These are phyloP conservation scores for Chaetomium sp. DNA, from an alignment of 2,329 filamentous ascomycete genomes.

Conservation along the genomic window DNA sequence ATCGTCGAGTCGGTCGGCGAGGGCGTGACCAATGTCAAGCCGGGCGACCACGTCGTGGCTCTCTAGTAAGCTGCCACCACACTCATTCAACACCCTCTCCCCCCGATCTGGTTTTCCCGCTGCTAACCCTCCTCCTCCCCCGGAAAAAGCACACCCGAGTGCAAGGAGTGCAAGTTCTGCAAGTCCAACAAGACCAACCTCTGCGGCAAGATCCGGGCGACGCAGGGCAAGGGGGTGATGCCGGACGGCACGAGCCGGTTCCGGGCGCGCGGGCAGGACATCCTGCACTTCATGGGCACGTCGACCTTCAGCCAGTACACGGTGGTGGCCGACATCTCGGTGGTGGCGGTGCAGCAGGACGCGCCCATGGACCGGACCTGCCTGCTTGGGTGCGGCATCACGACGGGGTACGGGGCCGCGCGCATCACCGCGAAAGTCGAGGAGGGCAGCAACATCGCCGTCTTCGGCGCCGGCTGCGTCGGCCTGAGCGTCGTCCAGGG, in stretches of 20 bases:
- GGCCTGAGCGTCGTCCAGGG: slow-evolving; percentile 95
- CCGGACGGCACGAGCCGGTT: slow-evolving; percentile 95
- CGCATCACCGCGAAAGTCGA: slow-evolving; percentile 91
- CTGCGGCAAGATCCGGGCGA: slow-evolving; percentile 97
- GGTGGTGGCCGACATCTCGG: slow-evolving; percentile 96
- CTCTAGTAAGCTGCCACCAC: slow-evolving; percentile 66
- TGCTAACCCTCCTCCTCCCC: slow-evolving; percentile 9
- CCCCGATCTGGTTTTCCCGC: too few species aligned
- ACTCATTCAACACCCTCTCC: neutral
- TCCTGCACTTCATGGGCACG: slow-evolving; percentile 98
- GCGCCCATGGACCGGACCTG: slow-evolving; percentile 96
- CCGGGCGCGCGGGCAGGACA: slow-evolving; percentile 89
- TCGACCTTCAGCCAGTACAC: slow-evolving; percentile 99
- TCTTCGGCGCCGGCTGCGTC: slow-evolving; percentile 96
- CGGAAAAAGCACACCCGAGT: slow-evolving; percentile 80
- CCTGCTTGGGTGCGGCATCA: slow-evolving; percentile 96
- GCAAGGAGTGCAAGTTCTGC: slow-evolving; percentile 99
- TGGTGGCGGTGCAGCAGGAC: slow-evolving; percentile 86
- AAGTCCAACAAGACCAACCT: slow-evolving; percentile 99
- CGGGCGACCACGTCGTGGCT: slow-evolving; percentile 86
- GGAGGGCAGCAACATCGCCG: slow-evolving; percentile 82
- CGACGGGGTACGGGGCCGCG: slow-evolving; percentile 94
- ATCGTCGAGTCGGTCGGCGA: slow-evolving; percentile 93
- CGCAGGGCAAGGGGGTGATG: slow-evolving; percentile 95
- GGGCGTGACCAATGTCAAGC: slow-evolving; percentile 92